These are phyloP conservation scores for Russula compacta DNA, from an alignment of 768 basidiomycete species.

Conservation along the genomic window DNA sequence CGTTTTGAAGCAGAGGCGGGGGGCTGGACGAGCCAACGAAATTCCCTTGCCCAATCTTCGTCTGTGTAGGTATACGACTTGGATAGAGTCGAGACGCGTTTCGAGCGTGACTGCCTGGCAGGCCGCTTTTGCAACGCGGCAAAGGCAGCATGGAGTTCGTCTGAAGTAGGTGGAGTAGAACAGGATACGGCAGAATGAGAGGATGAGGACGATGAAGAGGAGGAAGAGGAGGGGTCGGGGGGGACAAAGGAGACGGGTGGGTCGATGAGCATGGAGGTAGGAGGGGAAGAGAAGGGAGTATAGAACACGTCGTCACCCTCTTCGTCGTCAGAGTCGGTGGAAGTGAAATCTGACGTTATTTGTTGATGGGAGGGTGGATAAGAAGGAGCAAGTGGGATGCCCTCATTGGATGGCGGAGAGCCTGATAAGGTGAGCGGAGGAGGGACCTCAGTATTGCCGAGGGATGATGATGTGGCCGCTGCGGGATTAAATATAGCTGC, in stretches of 20 bases:
- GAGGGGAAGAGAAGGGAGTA: slow-evolving; percentile 20
- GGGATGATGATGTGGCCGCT: not conserved
- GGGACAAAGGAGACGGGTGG: not conserved
- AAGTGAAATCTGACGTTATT: not conserved
- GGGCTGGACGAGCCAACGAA: slow-evolving; percentile 49
- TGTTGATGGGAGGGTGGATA: not conserved
- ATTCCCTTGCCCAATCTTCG: slow-evolving; percentile 60
- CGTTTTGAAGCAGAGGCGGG: slow-evolving; percentile 16
- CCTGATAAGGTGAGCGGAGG: not conserved
- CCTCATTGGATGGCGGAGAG: not conserved
- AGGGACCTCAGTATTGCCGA: not conserved
- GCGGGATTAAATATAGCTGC: not conserved
- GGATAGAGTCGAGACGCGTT: not conserved
- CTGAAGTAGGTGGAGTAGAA: slow-evolving; percentile 19
- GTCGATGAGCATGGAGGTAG: slow-evolving; percentile 14
- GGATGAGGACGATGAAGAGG: not conserved
- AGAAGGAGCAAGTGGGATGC: not conserved
- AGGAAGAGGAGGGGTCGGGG: not conserved
- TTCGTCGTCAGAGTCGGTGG: slow-evolving; percentile 8
- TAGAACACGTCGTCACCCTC: slow-evolving; percentile 8
- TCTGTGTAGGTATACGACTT: slow-evolving; percentile 35
- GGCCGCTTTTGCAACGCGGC: not conserved
- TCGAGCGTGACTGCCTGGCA: not conserved
- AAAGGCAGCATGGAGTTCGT: slow-evolving; percentile 8
- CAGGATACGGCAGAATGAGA: slow-evolving; percentile 5